Conservation (phyloP, 2,329 filamentous ascomycete genomes). For the Verticillium longisporum region DNA sequence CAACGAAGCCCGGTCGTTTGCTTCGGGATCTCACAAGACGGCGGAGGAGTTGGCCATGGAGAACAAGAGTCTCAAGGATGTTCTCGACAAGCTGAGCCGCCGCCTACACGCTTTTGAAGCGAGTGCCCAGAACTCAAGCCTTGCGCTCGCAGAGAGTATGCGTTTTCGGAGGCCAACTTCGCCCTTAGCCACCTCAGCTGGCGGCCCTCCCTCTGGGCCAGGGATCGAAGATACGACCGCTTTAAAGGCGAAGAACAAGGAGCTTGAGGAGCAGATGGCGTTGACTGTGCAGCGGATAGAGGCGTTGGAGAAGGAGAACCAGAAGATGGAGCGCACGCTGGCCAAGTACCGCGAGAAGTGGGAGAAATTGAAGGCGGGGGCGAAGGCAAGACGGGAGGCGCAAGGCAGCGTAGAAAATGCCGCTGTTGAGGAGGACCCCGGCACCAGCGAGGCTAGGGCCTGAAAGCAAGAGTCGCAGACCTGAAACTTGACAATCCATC, state of each 20-base stretch:
- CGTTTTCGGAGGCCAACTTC: conserved; percentile 54
- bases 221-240: conserved; percentile 18
- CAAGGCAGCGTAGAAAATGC: conserved; percentile 30
- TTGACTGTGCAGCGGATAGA: conserved; percentile 54
- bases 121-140: conserved; percentile 78
- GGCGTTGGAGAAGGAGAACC: conserved; percentile 56
- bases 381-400: conserved; percentile 46
- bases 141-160: conserved; percentile 80
- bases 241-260: conserved; percentile 44
- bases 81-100: conserved; percentile 79
- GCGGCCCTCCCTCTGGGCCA: conserved; percentile 17
- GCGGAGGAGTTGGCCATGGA: conserved; percentile 85
- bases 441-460: background rate
- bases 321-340: conserved; percentile 48
- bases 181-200: conserved; percentile 22
- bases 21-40: conserved; percentile 45
- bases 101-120: conserved; percentile 91
- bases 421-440: background rate
- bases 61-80: conserved; percentile 77
- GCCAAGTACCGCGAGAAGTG: conserved; percentile 54
- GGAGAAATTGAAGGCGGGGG: conserved; percentile 55
- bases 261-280: conserved; percentile 62
- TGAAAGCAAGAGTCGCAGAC: background rate
- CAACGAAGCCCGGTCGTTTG: conserved; percentile 31
- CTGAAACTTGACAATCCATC: too few relatives aligned